Evolutionary conservation across 495 filamentous ascomycete species (phyloP).

Genomic region (Podospora pseudoanserina): DNA sequence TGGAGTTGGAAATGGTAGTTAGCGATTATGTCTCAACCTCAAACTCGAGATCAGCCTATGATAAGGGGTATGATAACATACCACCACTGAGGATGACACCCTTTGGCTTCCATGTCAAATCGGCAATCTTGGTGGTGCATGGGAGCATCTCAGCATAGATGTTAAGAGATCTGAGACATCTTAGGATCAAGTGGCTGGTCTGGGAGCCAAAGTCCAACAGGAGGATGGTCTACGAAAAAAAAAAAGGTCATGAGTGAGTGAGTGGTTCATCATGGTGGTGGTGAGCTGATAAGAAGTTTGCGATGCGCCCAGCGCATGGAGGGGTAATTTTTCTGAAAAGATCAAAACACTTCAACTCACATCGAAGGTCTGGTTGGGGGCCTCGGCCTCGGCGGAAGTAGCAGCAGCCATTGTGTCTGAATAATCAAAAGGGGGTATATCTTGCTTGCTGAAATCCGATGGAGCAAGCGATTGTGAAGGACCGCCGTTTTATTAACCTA

Average conservation of each 20-base stretch:
- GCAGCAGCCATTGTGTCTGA: not conserved
- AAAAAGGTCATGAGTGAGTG: not conserved
- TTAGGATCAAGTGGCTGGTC: not conserved
- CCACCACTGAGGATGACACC: constrained; percentile 78
- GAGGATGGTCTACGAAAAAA: not conserved
- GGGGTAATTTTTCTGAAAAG: not conserved
- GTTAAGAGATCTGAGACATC: constrained; percentile 46
- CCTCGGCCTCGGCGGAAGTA: not conserved
- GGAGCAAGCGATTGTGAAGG: not conserved
- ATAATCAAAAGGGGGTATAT: not conserved
- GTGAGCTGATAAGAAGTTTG: not conserved
- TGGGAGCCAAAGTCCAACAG: not conserved
- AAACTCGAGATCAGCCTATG: not conserved
- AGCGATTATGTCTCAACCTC: not conserved
- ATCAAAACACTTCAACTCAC: not conserved
- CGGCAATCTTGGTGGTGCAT: constrained; percentile 79
- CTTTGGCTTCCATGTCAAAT: constrained; percentile 76
- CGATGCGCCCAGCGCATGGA: not conserved
- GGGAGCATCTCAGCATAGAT: constrained; percentile 91
- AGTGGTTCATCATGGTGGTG: not conserved
- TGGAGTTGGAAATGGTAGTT: constrained; percentile 5
- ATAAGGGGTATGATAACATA: not conserved
- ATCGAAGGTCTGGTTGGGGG: not conserved
- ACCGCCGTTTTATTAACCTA: not conserved
- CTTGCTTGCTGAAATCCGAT: not conserved